Evolutionary conservation across 1,139 yeast genomes (phyloP), one percentile per base, ranked within the genome.

Genomic region (Blastobotrys apis): DNA sequence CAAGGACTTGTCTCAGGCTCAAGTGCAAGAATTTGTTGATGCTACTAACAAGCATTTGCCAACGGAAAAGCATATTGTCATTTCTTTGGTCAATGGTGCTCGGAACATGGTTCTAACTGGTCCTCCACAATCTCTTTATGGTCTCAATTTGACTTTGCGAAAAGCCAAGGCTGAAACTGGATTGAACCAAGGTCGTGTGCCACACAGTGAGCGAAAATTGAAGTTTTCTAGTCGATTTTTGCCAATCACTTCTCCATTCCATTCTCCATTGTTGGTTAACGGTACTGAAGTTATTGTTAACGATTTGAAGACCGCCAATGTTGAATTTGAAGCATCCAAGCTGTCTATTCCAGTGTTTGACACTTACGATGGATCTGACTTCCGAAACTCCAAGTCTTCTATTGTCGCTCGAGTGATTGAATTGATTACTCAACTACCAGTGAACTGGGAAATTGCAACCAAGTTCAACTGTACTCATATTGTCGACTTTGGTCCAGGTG

Each of bases 401-500:
- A 65, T 84, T 47, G 75, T 78, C 35, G 73, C 76, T 45, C 79
- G 96, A 62, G 75, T 85, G 48, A 80, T 82, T 49, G 80, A 79
- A 63, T 83, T 90, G 61, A 90, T 92, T 62, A 87, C 94, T 46
- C 82, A 81, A 61, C 76, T 85, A 62, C 88, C 95, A 37, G 99
- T 92, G 53, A 77, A 86, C 69, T 92, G 99, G 99, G 97, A 92
- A 71, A 57, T 59, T 29, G 94, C 98, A 29, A 90, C 97, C 42
- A 67, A 77, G 53, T 86, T 86, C 64, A 63, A 75, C 45, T 77
- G 94, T 23, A 84, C 97, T 43, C 98, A 94, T 65, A 78, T 92
- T 57, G 69, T 92, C 55, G 99, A 92, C 68, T 92, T 92, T 60
- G 99, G 99, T 63, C 99, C 98, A 51, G 98, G 99, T 68, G 98